Base-by-base conservation (phyloP, 352 stramenopile species). In the Pythium graminicola region DNA sequence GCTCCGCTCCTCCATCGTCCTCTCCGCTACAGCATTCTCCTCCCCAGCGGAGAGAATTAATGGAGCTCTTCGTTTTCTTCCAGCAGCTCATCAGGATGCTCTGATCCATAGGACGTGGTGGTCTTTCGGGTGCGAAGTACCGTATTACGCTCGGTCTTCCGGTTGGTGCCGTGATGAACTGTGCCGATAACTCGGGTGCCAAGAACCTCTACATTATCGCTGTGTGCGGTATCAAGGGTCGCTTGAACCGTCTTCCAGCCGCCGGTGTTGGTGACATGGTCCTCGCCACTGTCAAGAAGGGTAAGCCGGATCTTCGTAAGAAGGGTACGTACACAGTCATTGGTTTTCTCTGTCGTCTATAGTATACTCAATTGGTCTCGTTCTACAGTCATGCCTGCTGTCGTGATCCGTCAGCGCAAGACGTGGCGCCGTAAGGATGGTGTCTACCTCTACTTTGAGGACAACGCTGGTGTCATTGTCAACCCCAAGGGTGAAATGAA, bases 401-500 rank as follows among this genome's bases (percentile, higher is more conserved):
- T 99, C 57, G 94, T 99, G 56, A 97, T 99, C 64, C 80, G 97
- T 70, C 97, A 99, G 89, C 91, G 97, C 77, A 99, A 99, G 86
- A 83, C 95, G 44, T 99, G 97, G 92, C 85, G 97, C 67, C 95
- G 97, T 73, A 98, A 98, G 84, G 96, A 99, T 75, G 97, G 97
- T 61, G 89, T 99, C 26, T 99, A 99, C 83, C 98, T 99, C 72
- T 99, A 99, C 85, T 99, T 99, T 68, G 97, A 99, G 73, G 89
- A 99, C 85, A 99, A 98, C 83, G 97, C 97, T 49, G 97, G 97
- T 74, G 97, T 99, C 36, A 99, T 99, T 73, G 97, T 99, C 50
- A 99, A 99, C 87, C 97, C 97, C 57, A 99, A 99, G 93, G 97
- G 97, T 69, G 97, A 99, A 82, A 99, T 99, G 97, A 99, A 99